phyloP scores from a whole-genome alignment of 2,329 filamentous ascomycete species.

The Paradendryphiella salina region DNA sequence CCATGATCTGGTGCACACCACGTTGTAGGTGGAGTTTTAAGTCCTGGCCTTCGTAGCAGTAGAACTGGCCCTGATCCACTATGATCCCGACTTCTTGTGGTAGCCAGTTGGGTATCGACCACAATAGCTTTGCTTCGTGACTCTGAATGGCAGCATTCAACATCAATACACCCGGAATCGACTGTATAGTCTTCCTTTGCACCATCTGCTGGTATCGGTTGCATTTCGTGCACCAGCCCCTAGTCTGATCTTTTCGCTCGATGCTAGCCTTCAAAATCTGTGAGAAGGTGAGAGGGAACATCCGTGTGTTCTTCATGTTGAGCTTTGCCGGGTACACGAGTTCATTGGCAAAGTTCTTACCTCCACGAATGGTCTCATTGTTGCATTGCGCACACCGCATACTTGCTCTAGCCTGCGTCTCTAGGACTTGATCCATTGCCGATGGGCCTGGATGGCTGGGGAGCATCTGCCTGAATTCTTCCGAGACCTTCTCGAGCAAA shows the following conservation, averaged over 20 bases:
- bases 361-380: constrained; percentile 80
- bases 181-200: constrained; percentile 81
- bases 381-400: constrained; percentile 86
- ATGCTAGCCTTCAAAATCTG: constrained; percentile 91
- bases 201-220: constrained; percentile 86
- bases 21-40: constrained; percentile 77
- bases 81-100: constrained; percentile 94
- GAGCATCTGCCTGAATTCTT: constrained; percentile 72
- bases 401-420: constrained; percentile 69
- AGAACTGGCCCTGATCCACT: constrained; percentile 86
- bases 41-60: constrained; percentile 92
- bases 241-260: constrained; percentile 82
- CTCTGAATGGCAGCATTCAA: constrained; percentile 78
- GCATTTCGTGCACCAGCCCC: constrained; percentile 92
- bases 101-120: constrained; percentile 88
- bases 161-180: constrained; percentile 81
- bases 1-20: constrained; percentile 76
- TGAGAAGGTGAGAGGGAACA: constrained; percentile 68
- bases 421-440: constrained; percentile 72
- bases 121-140: constrained; percentile 75
- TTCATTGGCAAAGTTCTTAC: constrained; percentile 81
- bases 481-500: constrained; percentile 75
- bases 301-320: constrained; percentile 60
- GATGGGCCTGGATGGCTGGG: constrained; percentile 57
- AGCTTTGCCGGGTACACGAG: constrained; percentile 73